Evolutionary conservation across 805 yeast genomes (phyloP), one percentile per base, ranked within the genome.

Genomic region (Komagataella populi): DNA sequence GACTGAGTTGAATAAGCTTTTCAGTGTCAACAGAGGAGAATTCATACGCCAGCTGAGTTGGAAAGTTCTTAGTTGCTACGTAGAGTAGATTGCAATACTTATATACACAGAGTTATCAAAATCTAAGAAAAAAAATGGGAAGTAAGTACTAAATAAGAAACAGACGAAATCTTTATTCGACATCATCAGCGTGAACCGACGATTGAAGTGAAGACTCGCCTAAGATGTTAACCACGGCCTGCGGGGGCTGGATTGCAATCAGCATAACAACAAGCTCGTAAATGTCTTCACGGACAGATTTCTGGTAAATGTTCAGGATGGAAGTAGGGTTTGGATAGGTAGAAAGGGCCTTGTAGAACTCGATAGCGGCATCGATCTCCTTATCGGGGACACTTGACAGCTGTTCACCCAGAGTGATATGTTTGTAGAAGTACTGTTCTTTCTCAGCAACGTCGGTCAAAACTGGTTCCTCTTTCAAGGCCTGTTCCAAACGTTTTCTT

Each of bases 261-360:
- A 90, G 83, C 77, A 84, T 77, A 59, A 89, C 85, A 59, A 91
- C 77, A 59, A 82, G 73, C 63, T 89, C 96, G 64, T 88, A 83
- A 53, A 90, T 82, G 48, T 78, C 81, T 63, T 82, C 84, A 50
- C 93, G 90, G 57, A 91, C 81, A 50, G 90, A 77, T 73, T 85
- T 85, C 73, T 91, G 96, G 71, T 87, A 91, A 60, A 91, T 82
- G 50, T 84, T 84, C 64, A 93, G 76, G 60, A 93, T 80, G 61
- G 88, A 96, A 52, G 95, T 83, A 54, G 99, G 99, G 67, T 85
- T 84, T 55, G 99, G 98, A 68, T 90, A 91, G 49, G 89, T 90
- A 46, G 87, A 79, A 63, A 93, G 75, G 12, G 97, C 98, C 68
- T 87, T 86, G 78, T 93, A 93, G 77, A 89, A 93, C 58, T 83